phyloP scores from a whole-genome alignment of 176 grass and related monocot species.

The Oryza nivara region DNA sequence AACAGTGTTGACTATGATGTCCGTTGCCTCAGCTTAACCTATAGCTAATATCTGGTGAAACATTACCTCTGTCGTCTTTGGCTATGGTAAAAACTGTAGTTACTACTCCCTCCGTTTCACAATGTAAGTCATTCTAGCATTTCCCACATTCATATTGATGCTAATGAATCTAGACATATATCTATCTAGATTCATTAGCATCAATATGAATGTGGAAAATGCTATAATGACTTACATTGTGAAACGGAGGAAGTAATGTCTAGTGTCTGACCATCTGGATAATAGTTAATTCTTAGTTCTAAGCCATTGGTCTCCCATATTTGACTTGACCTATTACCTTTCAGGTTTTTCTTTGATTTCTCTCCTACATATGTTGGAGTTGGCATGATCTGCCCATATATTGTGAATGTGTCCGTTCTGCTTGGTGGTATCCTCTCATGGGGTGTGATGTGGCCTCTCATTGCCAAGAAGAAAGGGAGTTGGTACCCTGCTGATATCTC shows the following conservation, averaged over 20 bases:
- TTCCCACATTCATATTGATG: too few species aligned
- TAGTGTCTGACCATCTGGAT: conserved; percentile 1
- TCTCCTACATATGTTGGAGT: conserved; percentile 73
- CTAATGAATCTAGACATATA: too few species aligned
- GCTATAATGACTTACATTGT: too few species aligned
- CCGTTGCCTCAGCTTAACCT: conserved; percentile 15
- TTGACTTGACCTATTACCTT: conserved; percentile 33
- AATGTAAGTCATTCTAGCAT: too few species aligned
- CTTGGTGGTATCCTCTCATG: conserved; percentile 66
- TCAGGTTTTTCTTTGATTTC: conserved; percentile 74
- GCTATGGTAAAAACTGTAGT: conserved; percentile 11
- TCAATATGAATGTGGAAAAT: too few species aligned
- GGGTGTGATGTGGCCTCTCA: conserved; percentile 81
- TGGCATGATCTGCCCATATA: conserved; percentile 74
- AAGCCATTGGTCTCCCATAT: conserved; percentile 20
- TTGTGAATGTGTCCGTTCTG: conserved; percentile 70
- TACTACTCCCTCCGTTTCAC: neutral
- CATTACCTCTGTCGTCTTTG: conserved; percentile 13
- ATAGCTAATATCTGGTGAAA: conserved; percentile 1
- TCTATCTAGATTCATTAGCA: too few species aligned
- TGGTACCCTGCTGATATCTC: conserved; percentile 42
- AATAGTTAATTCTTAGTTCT: conserved; percentile 7
- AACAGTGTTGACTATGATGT: neutral
- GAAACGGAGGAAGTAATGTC: neutral
- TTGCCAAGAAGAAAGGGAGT: conserved; percentile 59